Evolutionary conservation across 2,329 filamentous ascomycete species (phyloP), one percentile per base, ranked within the genome.

Genomic region (Verticillium albo-atrum): DNA sequence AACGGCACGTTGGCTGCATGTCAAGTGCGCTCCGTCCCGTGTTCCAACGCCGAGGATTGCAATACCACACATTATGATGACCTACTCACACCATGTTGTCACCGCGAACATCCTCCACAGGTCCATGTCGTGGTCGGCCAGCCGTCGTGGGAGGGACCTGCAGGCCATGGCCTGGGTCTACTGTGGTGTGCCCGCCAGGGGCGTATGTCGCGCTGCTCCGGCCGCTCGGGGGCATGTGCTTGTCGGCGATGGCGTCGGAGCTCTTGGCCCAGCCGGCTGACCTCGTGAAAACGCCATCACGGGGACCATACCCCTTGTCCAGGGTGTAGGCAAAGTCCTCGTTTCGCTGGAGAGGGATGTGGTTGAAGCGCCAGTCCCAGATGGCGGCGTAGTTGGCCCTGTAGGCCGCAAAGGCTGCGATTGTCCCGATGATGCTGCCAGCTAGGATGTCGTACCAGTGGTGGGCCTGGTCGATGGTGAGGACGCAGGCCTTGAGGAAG

Each of bases 381-480:
- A 91, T 75, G 2, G 82, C 80, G 0, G 87, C 86, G 64, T 89
- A 91, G 1, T 84, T 81, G 77, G 86, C 85, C 26, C 89, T 78
- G 70, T 89, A 91, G 0, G 82, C 73, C 2, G 80, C 82, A 61
- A 89, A 79, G 0, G 88, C 87, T 71, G 87, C 82, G 50, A 83
- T 65, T 1, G 78, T 83, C 1, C 89, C 89, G 56, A 91, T 89
- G 12, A 80, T 68, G 0, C 80, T 83, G 1, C 89, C 89, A 0
- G 81, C 86, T 0, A 89, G 63, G 50, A 90, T 80, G 61, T 91
- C 89, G 61, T 89, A 89, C 84, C 85, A 88, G 68, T 89, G 85
- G 70, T 91, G 88, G 42, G 80, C 86, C 60, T 85, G 80, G 63
- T 89, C 82, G 58, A 90, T 83, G 1, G 84, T 87, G 7, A 90